Evolutionary conservation across 129 eudicot species (phyloP), one percentile per base, ranked within the genome.

Genomic region (Lactuca sativa): DNA sequence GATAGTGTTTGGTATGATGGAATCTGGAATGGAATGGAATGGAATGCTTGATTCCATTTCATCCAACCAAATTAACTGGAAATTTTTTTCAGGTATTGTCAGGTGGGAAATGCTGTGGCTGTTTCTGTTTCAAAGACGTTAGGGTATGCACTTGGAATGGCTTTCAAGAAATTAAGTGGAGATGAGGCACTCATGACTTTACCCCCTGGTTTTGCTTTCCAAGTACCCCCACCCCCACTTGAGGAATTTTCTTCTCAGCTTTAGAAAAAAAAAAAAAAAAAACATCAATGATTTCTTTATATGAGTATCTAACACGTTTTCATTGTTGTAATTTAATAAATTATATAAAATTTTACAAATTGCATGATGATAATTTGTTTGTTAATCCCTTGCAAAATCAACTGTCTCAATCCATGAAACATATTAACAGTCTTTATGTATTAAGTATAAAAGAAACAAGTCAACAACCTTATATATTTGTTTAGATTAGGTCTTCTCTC

Each of bases 71-170:
- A 40, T 7, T 40, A 4, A 25, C 30, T 25, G 30, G 30, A 25
- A 9, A 12, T 47, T 12, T 33, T 49, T 40, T 49, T 53, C 83
- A 88, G 95, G 82, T 88, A 92, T 63, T 74, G 97, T 60, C 97
- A 91, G 70, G 89, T 91, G 40, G 97, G 97, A 72, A 88, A 91
- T 72, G 97, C 97, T 0, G 97, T 91, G 59, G 85, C 96, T 8
- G 76, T 91, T 78, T 85, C 90, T 6, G 96, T 91, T 62, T 86
- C 89, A 14, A 78, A 84, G 63, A 95, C 95, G 25, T 74, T 91
- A 55, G 96, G 95, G 30, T 86, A 84, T 71, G 81, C 97, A 40
- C 83, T 91, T 10, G 97, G 97, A 54, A 80, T 86, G 90, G 96
- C 97, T 15, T 66, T 70, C 61, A 74, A 54, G 81, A 91, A 84